phyloP scores from a whole-genome alignment of 2,329 filamentous ascomycete species.

The Aspergillus aculeatinus region DNA sequence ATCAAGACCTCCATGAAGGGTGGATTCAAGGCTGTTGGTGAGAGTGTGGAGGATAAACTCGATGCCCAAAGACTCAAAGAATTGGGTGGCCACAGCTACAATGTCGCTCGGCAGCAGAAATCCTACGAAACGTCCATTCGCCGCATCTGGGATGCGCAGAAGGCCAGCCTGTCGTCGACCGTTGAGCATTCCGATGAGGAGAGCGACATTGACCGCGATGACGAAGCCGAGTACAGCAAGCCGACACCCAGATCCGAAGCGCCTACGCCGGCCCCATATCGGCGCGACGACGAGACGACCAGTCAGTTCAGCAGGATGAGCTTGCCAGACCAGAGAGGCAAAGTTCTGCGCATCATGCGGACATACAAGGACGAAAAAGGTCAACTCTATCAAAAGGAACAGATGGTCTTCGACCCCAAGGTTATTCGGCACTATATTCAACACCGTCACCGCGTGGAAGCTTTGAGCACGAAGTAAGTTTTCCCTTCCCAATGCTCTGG shows the following conservation, averaged over 20 bases:
- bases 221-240: slow-evolving; percentile 50
- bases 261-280: slow-evolving; percentile 56
- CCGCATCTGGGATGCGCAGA: slow-evolving; percentile 89
- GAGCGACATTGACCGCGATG: slow-evolving; percentile 58
- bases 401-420: slow-evolving; percentile 72
- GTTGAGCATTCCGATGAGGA: slow-evolving; percentile 75
- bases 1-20: slow-evolving; percentile 99
- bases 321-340: slow-evolving; percentile 67
- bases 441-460: slow-evolving; percentile 68
- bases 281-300: slow-evolving; percentile 70
- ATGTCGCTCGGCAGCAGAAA: slow-evolving; percentile 89
- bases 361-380: slow-evolving; percentile 63
- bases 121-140: slow-evolving; percentile 90
- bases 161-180: slow-evolving; percentile 69
- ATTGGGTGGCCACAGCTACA: slow-evolving; percentile 88
- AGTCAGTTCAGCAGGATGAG: slow-evolving; percentile 75
- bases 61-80: slow-evolving; percentile 71
- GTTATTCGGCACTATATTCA: slow-evolving; percentile 89
- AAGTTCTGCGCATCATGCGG: slow-evolving; percentile 71
- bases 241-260: slow-evolving; percentile 67
- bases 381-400: slow-evolving; percentile 59
- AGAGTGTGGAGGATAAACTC: slow-evolving; percentile 83
- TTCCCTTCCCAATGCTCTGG: background rate
- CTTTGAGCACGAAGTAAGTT: slow-evolving; percentile 71
- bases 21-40: slow-evolving; percentile 85